These are phyloP conservation scores for Murraya koenigii DNA, from an alignment of 345 rosid genomes.

Conservation along the genomic window DNA sequence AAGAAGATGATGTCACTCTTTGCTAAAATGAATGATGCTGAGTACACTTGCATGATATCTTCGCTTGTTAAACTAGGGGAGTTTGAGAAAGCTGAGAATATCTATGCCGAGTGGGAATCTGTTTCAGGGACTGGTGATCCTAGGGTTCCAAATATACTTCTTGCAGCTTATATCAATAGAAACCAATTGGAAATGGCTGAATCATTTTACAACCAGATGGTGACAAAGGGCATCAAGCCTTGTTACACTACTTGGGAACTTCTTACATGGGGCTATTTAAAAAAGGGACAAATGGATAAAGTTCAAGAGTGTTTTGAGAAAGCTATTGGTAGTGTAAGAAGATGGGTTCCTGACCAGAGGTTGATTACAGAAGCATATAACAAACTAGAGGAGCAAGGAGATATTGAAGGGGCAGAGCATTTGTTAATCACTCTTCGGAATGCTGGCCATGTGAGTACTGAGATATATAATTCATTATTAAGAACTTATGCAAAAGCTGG, in stretches of 20 bases:
- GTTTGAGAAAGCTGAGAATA: slow-evolving; percentile 54
- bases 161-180: slow-evolving; percentile 63
- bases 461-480: slow-evolving; percentile 64
- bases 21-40: slow-evolving; percentile 66
- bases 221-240: slow-evolving; percentile 52
- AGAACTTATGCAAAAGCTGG: slow-evolving; percentile 77
- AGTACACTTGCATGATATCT: slow-evolving; percentile 72
- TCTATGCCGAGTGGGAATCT: slow-evolving; percentile 80
- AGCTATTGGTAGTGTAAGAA: slow-evolving; percentile 61
- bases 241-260: slow-evolving; percentile 87
- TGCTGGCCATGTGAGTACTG: slow-evolving; percentile 61
- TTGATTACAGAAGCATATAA: slow-evolving; percentile 44
- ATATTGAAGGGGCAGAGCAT: slow-evolving; percentile 66
- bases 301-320: slow-evolving; percentile 62
- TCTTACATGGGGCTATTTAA: slow-evolving; percentile 66
- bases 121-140: slow-evolving; percentile 55
- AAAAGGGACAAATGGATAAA: slow-evolving; percentile 43
- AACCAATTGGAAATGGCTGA: slow-evolving; percentile 54
- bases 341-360: slow-evolving; percentile 60
- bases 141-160: slow-evolving; percentile 66
- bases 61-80: slow-evolving; percentile 70
- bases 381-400: slow-evolving; percentile 55
- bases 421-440: slow-evolving; percentile 54
- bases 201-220: slow-evolving; percentile 42
- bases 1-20: slow-evolving; percentile 60